phyloP scores from a whole-genome alignment of 441 rosid species.

The Dalechampia spathulata region DNA sequence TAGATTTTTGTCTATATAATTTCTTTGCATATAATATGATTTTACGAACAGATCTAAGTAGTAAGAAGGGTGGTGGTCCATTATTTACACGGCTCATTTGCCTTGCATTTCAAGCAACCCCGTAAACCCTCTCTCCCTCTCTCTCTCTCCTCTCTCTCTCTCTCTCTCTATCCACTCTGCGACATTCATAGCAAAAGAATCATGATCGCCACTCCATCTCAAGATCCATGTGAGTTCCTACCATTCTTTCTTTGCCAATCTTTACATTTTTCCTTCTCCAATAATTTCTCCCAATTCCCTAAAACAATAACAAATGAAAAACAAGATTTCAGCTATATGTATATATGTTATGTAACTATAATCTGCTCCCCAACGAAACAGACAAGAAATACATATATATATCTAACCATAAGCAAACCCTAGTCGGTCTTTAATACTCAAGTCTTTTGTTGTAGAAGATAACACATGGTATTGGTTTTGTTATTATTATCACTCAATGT shows the following conservation, averaged over 20 bases:
- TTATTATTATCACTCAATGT: too few relatives aligned
- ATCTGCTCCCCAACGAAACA: too few relatives aligned
- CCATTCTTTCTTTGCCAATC: slow-evolving; percentile 21
- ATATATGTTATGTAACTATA: too few relatives aligned
- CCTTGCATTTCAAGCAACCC: slow-evolving; percentile 92
- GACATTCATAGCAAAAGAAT: slow-evolving; percentile 59
- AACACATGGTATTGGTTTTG: too few relatives aligned
- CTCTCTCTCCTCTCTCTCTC: too few relatives aligned
- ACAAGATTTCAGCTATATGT: too few relatives aligned
- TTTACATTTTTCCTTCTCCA: neutral
- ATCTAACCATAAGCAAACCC: too few relatives aligned
- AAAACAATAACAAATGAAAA: too few relatives aligned
- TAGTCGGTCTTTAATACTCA: too few relatives aligned
- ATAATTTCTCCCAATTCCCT: neutral
- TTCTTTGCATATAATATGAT: neutral
- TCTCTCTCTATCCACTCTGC: too few relatives aligned
- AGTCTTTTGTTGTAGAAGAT: too few relatives aligned
- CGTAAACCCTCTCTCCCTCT: slow-evolving; percentile 34
- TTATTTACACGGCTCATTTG: slow-evolving; percentile 73
- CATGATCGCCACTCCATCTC: slow-evolving; percentile 70
- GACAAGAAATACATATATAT: too few relatives aligned
- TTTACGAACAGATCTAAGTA: slow-evolving; percentile 11
- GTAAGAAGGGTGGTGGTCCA: slow-evolving; percentile 71
- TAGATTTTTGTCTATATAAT: neutral
- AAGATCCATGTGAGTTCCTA: slow-evolving; percentile 70